Conservation (phyloP, 2,329 filamentous ascomycete genomes). For the Phaeoacremonium minimum region DNA sequence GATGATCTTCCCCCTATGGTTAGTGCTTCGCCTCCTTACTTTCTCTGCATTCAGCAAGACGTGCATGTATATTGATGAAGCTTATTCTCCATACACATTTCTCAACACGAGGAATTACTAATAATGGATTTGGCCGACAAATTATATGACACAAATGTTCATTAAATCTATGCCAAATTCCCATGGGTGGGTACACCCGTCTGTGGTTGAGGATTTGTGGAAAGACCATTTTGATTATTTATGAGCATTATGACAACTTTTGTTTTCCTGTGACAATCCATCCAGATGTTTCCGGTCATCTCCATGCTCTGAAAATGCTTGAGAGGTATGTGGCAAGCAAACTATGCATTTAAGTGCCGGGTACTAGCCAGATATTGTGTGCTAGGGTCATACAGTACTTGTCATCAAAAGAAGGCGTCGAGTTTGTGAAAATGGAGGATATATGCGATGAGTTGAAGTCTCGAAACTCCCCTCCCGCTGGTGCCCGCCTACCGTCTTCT, state of each 20-base stretch:
- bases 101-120: too few species aligned
- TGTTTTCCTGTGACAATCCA: conserved; percentile 76
- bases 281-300: conserved; percentile 66
- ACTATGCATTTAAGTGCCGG: too few species aligned
- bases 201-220: conserved; percentile 62
- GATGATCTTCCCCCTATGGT: conserved; percentile 58
- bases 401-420: conserved; percentile 48
- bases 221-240: conserved; percentile 68
- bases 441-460: conserved; percentile 71
- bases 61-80: too few species aligned
- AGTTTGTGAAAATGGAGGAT: conserved; percentile 66
- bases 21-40: background rate
- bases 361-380: too few species aligned
- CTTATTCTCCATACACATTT: too few species aligned
- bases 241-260: conserved; percentile 72
- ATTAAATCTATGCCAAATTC: conserved; percentile 59
- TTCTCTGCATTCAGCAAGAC: background rate
- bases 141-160: too few species aligned
- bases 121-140: too few species aligned
- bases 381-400: conserved; percentile 59
- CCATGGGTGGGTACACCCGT: conserved; percentile 51
- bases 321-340: conserved; percentile 17
- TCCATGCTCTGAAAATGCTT: conserved; percentile 56
- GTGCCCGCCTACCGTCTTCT: too few species aligned
- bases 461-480: conserved; percentile 52